Conservation (phyloP, 1,284 basidiomycete genomes). For the Apiotrichum gracile region DNA sequence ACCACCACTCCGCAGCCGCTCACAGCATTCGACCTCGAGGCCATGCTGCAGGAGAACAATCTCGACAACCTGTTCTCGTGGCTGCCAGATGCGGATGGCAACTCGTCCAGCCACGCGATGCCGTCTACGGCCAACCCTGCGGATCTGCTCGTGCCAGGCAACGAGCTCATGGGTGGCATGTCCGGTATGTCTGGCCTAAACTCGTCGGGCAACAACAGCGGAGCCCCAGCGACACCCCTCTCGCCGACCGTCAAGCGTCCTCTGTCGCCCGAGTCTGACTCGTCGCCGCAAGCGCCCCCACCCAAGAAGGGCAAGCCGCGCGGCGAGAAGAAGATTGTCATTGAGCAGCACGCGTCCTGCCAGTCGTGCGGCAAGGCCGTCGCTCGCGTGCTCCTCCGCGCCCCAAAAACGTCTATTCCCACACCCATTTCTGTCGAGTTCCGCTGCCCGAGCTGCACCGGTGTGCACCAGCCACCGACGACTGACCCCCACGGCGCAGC, state of each 20-base stretch:
- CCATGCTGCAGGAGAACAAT: conserved; percentile 30
- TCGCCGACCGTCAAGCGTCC: conserved; percentile 18
- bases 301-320: conserved; percentile 27
- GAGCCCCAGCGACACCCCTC: conserved; percentile 2
- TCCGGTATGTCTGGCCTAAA: too few species aligned
- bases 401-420: conserved; percentile 34
- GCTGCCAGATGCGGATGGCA: conserved; percentile 30
- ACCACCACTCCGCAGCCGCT: conserved; percentile 12
- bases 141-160: conserved; percentile 6
- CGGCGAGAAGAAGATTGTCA: conserved; percentile 37
- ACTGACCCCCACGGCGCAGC: conserved; percentile 17
- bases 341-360: conserved; percentile 30
- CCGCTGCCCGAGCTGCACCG: conserved; percentile 27
- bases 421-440: conserved; percentile 25
- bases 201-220: not conserved
- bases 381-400: conserved; percentile 36
- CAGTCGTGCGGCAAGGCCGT: conserved; percentile 24
- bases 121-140: conserved; percentile 6
- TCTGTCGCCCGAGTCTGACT: conserved; percentile 18
- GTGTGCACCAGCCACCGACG: conserved; percentile 24
- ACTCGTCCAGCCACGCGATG: not conserved
- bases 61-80: conserved; percentile 36
- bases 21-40: conserved; percentile 41
- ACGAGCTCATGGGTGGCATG: conserved; percentile 6
- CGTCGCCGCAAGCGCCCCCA: conserved; percentile 13